A percentile compares a stretch with the other conserved stretches of the same genome.
Evolutionary conservation across 331 rosid species (phyloP).

Genomic region (Prunus yedoensis): DNA sequence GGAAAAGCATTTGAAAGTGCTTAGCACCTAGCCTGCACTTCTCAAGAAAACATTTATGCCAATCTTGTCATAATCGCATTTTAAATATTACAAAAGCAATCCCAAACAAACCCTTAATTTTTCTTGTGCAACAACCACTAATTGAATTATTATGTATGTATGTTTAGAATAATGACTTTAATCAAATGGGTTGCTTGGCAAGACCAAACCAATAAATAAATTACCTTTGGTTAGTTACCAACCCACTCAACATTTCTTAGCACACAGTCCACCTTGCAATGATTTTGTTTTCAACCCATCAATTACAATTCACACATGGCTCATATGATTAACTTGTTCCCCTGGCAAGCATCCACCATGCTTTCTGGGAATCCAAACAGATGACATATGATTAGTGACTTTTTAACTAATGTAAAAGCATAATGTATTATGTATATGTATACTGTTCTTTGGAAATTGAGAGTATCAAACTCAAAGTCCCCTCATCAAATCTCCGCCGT

Average conservation of each 20-base stretch:
- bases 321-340: constrained; percentile 55
- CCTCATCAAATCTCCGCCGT: neutral
- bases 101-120: too few species aligned
- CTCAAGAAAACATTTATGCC: too few species aligned
- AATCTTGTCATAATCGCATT: too few species aligned
- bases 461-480: constrained; percentile 6
- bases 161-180: too few species aligned
- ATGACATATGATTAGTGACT: constrained; percentile 25
- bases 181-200: too few species aligned
- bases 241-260: constrained; percentile 22
- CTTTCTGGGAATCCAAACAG: constrained; percentile 37
- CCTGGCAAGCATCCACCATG: constrained; percentile 37
- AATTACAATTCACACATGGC: neutral
- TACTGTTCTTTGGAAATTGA: neutral
- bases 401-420: constrained; percentile 33
- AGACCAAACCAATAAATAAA: too few species aligned
- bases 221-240: constrained; percentile 26
- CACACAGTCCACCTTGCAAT: constrained; percentile 33
- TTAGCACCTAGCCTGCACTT: too few species aligned
- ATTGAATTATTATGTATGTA: too few species aligned
- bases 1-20: too few species aligned
- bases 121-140: too few species aligned
- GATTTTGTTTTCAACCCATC: constrained; percentile 47
- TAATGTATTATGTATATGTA: too few species aligned
- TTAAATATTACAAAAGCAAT: too few species aligned